Percentiles rank a stretch among this genome's conserved stretches.
These are phyloP conservation scores for Dipodascopsis tothii DNA, from an alignment of 805 yeast species.

Conservation along the genomic window DNA sequence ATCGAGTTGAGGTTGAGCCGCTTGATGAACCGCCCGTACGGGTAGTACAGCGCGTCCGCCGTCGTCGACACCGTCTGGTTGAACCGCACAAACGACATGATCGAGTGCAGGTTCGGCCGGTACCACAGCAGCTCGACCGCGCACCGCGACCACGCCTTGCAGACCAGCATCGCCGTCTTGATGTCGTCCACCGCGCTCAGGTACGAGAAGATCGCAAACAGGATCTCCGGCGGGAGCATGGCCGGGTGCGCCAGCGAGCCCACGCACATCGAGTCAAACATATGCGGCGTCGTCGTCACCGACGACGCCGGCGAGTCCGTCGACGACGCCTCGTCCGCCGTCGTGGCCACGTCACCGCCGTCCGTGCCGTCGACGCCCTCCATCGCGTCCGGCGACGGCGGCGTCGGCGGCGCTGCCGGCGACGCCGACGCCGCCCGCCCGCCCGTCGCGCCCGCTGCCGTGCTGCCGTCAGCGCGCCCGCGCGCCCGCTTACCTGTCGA, in stretches of 20 bases:
- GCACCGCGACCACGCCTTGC: conserved; percentile 71
- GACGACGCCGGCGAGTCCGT: not conserved
- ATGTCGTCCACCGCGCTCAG: conserved; percentile 16
- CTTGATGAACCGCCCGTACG: conserved; percentile 52
- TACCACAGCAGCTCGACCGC: conserved; percentile 80
- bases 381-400: not conserved
- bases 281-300: not conserved
- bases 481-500: too few species aligned
- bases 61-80: conserved; percentile 46
- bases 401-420: conserved; percentile 5
- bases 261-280: not conserved
- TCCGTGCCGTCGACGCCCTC: not conserved
- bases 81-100: conserved; percentile 45
- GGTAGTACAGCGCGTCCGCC: conserved; percentile 56
- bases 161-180: conserved; percentile 47
- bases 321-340: not conserved
- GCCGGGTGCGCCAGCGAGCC: conserved; percentile 4
- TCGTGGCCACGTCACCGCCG: not conserved
- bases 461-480: not conserved
- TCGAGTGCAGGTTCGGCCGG: conserved; percentile 63
- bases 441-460: not conserved
- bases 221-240: conserved; percentile 15
- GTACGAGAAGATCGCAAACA: conserved; percentile 7
- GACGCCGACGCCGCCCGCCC: conserved; percentile 1
- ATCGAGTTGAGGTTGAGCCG: conserved; percentile 74